Evolutionary conservation across 2,329 filamentous ascomycete species (phyloP), one percentile per base, ranked within the genome.

Genomic region (Nothopassalora personata): DNA sequence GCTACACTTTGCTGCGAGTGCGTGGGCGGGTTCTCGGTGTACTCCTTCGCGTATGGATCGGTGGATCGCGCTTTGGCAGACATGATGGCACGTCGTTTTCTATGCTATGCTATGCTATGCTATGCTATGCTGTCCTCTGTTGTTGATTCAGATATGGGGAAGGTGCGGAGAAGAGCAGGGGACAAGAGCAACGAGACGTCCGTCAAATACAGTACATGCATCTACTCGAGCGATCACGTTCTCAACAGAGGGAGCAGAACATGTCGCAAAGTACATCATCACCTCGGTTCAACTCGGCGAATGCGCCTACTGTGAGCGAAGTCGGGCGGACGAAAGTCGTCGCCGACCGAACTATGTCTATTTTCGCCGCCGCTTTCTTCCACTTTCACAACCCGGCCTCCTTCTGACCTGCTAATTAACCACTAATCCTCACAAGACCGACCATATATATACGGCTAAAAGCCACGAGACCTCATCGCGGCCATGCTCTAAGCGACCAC

Each of bases 1-100:
- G 28, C 49, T 4, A 31, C 49, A 15, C 23, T 30, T 54, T 81
- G 74, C 61, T 76, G 66, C 8, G 62, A 13, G 30, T 51, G 11
- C 28, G 49, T 51, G 6, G 49, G 49, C 8, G 49, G 49, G 49
- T 51, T 34, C 49, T 51, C 49, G 11, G 49, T 51, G 49, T 51
- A 51, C 49, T 51, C 49, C 30, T 51, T 51, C 28, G 49, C 49
- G 15, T 51, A 51, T 8, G 49, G 49, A 11, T 51, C 49, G 27
- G 49, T 51, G 30, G 49, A 51, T 31, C 49, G 49, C 30, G 49
- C 49, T 51, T 51, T 51, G 49, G 49, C 49, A 51, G 49, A 51
- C 49, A 51, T 51, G 8, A 28, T 28, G 1, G 46, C 11, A 5
- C 18, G 19, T 27, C 10, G 23, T 28, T 4, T 1, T 27, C 8